Evolutionary conservation across 1,284 basidiomycete species (phyloP).

Genomic region (Anthracocystis panici-leucophaei): DNA sequence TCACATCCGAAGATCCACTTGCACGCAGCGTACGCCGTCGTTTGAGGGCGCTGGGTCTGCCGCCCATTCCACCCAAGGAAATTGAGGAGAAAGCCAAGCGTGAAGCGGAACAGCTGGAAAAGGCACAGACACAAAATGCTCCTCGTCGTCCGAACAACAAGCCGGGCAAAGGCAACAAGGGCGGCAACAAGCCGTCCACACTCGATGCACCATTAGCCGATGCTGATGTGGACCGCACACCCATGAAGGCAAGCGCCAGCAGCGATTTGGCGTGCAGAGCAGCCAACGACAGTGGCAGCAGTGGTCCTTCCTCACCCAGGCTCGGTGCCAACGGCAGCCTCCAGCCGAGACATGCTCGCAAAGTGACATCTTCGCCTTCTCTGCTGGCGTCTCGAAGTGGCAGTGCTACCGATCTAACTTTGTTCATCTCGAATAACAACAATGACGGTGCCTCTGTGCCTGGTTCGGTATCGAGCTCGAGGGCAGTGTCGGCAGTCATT

Average conservation of each 20-base stretch:
- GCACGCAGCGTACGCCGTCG: constrained; percentile 88
- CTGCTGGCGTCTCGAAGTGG: constrained; percentile 43
- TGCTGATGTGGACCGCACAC: constrained; percentile 31
- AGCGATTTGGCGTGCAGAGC: constrained; percentile 16
- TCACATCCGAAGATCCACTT: constrained; percentile 93
- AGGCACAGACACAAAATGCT: constrained; percentile 15
- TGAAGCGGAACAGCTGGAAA: constrained; percentile 37
- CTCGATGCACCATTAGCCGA: constrained; percentile 10
- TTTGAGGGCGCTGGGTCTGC: constrained; percentile 73
- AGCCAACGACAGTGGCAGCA: constrained; percentile 18
- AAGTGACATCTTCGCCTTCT: constrained; percentile 33
- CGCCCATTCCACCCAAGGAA: constrained; percentile 56
- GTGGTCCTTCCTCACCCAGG: constrained; percentile 21
- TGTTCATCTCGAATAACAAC: constrained; percentile 14
- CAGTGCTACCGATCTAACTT: constrained; percentile 31
- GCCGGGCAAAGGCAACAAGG: constrained; percentile 22
- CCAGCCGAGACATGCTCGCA: constrained; percentile 13
- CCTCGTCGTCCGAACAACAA: constrained; percentile 15
- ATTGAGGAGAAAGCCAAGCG: constrained; percentile 33
- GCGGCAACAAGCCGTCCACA: constrained; percentile 13
- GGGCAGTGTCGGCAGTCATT: constrained; percentile 18
- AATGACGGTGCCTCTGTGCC: constrained; percentile 7
- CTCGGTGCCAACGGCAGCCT: constrained; percentile 5
- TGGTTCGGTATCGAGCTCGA: constrained; percentile 16
- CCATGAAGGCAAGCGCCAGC: constrained; percentile 36